Percentiles rank a stretch among this genome's conserved stretches.
Evolutionary conservation across 371 early-diverging fungal species (phyloP).

Genomic region (Mortierella sp.): DNA sequence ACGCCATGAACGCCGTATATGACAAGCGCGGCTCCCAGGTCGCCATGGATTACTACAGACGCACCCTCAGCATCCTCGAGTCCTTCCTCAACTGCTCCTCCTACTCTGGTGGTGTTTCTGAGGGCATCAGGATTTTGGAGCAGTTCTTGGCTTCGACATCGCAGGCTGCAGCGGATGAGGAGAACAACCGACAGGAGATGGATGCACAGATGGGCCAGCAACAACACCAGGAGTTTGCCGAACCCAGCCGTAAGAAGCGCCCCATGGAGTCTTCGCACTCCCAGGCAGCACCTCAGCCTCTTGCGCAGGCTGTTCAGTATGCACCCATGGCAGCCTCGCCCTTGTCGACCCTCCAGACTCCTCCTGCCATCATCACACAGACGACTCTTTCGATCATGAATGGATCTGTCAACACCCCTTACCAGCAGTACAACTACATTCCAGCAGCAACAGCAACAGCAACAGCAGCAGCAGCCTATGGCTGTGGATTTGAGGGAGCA

Average conservation of each 20-base stretch:
- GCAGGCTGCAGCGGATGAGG: constrained; percentile 49
- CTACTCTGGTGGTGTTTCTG: constrained; percentile 53
- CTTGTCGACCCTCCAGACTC: constrained; percentile 11
- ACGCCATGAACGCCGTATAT: constrained; percentile 57
- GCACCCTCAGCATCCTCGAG: constrained; percentile 41
- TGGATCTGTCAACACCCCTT: constrained; percentile 10
- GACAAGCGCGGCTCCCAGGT: constrained; percentile 53
- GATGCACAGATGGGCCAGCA: constrained; percentile 8
- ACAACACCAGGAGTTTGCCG: constrained; percentile 13
- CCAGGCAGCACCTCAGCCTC: neutral
- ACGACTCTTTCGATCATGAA: constrained; percentile 43
- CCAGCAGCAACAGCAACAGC: constrained; percentile 14
- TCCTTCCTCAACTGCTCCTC: constrained; percentile 31
- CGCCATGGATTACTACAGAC: constrained; percentile 55
- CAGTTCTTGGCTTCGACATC: constrained; percentile 48
- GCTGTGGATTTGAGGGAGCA: constrained; percentile 21
- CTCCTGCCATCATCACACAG: constrained; percentile 22
- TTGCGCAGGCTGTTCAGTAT: constrained; percentile 17
- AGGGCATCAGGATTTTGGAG: constrained; percentile 55
- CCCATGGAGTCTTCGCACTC: constrained; percentile 20
- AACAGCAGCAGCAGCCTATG: constrained; percentile 26
- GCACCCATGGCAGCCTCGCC: constrained; percentile 18
- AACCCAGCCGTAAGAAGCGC: constrained; percentile 41
- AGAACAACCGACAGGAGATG: constrained; percentile 9
- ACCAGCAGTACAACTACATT: constrained; percentile 14